Conservation (phyloP, 306 rosid species). For the Oemleria cerasiformis region DNA sequence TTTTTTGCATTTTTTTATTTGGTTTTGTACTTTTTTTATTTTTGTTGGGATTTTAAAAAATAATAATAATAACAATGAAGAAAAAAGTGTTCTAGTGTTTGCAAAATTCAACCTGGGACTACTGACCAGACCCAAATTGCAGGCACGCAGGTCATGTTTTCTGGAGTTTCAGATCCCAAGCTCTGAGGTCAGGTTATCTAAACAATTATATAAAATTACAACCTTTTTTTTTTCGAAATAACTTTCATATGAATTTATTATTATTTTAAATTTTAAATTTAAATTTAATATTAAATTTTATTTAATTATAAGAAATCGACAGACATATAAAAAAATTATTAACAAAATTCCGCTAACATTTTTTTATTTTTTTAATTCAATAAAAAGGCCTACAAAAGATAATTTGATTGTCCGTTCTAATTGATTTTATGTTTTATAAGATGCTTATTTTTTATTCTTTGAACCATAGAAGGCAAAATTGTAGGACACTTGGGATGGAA, state of each 20-base stretch:
- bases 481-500: constrained; percentile 7
- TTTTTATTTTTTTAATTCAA: too few relatives aligned
- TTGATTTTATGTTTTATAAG: too few relatives aligned
- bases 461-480: constrained; percentile 7
- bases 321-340: too few relatives aligned
- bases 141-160: constrained; percentile 34
- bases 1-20: constrained; percentile 4
- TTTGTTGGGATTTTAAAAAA: background rate
- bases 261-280: too few relatives aligned
- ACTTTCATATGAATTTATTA: too few relatives aligned
- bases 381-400: too few relatives aligned
- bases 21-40: background rate
- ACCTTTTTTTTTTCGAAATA: too few relatives aligned
- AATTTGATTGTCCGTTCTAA: too few relatives aligned
- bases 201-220: background rate
- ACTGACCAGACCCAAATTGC: constrained; percentile 29
- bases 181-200: background rate
- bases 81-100: background rate
- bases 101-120: background rate
- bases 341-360: too few relatives aligned
- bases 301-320: too few relatives aligned
- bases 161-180: constrained; percentile 54
- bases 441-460: constrained; percentile 6
- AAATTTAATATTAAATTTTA: too few relatives aligned
- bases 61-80: background rate